phyloP scores from a whole-genome alignment of 352 stramenopile species.

The Globisporangium nodosum region DNA sequence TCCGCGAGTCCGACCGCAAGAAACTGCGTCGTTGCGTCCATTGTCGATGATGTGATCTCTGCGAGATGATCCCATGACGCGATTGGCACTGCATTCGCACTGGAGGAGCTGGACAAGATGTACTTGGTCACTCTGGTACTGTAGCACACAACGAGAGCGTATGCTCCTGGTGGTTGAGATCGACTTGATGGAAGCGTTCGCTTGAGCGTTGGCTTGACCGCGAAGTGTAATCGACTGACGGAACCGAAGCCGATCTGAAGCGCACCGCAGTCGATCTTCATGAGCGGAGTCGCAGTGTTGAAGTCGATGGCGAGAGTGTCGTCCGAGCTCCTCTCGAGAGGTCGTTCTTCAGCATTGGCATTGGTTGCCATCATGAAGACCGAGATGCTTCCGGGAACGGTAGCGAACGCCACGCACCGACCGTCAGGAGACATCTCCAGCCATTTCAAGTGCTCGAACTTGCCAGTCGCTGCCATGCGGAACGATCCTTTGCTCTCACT shows the following conservation, averaged over 20 bases:
- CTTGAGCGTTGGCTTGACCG: constrained; percentile 1
- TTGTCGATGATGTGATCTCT: constrained; percentile 24
- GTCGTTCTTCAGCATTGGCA: background rate
- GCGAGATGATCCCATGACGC: constrained; percentile 31
- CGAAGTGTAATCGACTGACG: background rate
- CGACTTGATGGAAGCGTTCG: background rate
- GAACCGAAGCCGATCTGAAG: background rate
- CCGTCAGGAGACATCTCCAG: constrained; percentile 24
- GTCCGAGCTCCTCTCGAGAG: too few species aligned
- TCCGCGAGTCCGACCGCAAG: constrained; percentile 38
- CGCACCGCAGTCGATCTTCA: constrained; percentile 6
- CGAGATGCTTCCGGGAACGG: constrained; percentile 3
- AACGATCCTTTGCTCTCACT: background rate
- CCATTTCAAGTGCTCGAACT: constrained; percentile 5
- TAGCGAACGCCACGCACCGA: constrained; percentile 17
- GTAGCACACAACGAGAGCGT: constrained; percentile 31
- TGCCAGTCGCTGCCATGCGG: constrained; percentile 3
- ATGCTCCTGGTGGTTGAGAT: constrained; percentile 6
- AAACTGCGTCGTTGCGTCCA: constrained; percentile 45
- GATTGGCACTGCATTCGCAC: background rate
- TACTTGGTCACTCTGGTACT: constrained; percentile 32
- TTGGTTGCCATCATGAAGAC: constrained; percentile 3
- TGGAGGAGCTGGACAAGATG: constrained; percentile 8
- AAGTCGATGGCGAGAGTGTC: constrained; percentile 1
- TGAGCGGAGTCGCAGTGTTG: background rate